Evolutionary conservation across 1,284 basidiomycete species (phyloP).

Genomic region (Leccinum pallidistipes): DNA sequence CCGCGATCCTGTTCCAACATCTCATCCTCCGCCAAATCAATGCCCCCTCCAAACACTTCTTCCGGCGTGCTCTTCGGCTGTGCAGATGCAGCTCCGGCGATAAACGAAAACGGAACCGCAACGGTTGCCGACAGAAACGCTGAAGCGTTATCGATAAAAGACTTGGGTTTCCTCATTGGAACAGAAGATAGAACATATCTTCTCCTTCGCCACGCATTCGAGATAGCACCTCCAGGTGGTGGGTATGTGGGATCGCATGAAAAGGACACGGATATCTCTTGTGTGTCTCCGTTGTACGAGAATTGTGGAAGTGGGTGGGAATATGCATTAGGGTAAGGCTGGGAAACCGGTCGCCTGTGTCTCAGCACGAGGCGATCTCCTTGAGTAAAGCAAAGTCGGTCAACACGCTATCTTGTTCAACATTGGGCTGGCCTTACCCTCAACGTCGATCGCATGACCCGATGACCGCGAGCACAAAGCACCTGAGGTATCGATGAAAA

Average conservation of each 20-base stretch:
- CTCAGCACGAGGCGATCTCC: conserved; percentile 65
- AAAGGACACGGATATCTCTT: conserved; percentile 62
- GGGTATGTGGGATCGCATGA: conserved; percentile 62
- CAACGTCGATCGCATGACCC: conserved; percentile 79
- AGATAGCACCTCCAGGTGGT: conserved; percentile 31
- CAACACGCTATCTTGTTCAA: background rate
- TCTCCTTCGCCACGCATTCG: conserved; percentile 55
- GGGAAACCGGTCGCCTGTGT: conserved; percentile 69
- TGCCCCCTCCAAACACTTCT: conserved; percentile 61
- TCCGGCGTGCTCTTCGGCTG: conserved; percentile 52
- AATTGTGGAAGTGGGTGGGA: conserved; percentile 77
- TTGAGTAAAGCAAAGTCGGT: conserved; percentile 30
- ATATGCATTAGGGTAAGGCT: conserved; percentile 72
- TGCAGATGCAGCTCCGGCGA: conserved; percentile 38
- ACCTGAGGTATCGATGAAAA: conserved; percentile 76
- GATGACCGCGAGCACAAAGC: conserved; percentile 71
- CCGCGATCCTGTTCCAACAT: conserved; percentile 72
- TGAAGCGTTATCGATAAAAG: conserved; percentile 68
- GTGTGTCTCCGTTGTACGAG: conserved; percentile 51
- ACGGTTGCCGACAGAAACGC: conserved; percentile 60
- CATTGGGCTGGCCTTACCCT: conserved; percentile 48
- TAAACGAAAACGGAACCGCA: conserved; percentile 48
- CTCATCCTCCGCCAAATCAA: conserved; percentile 74
- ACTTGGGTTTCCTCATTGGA: conserved; percentile 62
- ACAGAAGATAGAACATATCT: conserved; percentile 63